phyloP scores from a whole-genome alignment of 1,284 basidiomycete species.

The Tilletia setariae region DNA sequence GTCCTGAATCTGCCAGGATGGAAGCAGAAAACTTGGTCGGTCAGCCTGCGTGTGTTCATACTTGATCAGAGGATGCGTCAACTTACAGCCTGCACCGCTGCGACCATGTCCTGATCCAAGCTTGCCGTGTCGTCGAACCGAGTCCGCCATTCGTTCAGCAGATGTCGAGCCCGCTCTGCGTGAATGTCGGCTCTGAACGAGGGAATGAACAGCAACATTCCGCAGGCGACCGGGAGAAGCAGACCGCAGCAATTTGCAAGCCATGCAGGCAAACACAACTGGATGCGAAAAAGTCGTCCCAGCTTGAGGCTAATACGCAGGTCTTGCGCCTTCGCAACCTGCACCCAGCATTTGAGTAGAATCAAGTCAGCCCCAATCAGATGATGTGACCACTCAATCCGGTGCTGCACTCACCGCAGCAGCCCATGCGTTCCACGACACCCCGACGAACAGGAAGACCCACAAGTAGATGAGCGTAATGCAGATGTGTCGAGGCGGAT shows the following conservation, averaged over 20 bases:
- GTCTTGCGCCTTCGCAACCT: not conserved
- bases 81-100: not conserved
- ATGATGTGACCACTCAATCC: too few relatives aligned
- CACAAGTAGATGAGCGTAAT: not conserved
- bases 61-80: not conserved
- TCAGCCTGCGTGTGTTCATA: not conserved
- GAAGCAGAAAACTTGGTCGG: not conserved
- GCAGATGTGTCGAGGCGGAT: not conserved
- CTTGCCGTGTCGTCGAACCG: not conserved
- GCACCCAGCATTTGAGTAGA: too few relatives aligned
- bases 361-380: too few relatives aligned
- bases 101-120: not conserved
- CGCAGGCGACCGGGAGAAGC: not conserved
- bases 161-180: not conserved
- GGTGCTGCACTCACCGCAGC: conserved; percentile 5
- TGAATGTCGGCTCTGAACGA: not conserved
- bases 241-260: not conserved
- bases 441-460: not conserved
- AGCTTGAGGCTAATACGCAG: not conserved
- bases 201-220: not conserved
- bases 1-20: not conserved
- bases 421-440: conserved; percentile 1
- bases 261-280: not conserved
- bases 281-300: not conserved
- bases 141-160: not conserved